phyloP scores from a whole-genome alignment of 2,329 filamentous ascomycete species.

The Thermothelomyces thermophilus region DNA sequence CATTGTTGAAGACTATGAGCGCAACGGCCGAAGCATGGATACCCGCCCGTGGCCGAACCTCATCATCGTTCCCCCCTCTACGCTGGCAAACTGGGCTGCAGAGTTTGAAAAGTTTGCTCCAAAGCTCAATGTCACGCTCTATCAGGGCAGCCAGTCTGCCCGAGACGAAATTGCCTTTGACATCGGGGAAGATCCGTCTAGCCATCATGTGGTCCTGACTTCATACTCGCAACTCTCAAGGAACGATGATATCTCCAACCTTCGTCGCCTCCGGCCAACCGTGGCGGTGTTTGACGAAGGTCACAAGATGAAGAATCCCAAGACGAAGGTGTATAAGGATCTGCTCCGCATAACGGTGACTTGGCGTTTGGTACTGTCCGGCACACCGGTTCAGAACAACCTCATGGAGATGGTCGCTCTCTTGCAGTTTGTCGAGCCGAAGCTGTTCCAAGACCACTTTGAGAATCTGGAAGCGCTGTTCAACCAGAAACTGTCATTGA shows the following conservation, averaged over 20 bases:
- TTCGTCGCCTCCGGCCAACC: slow-evolving; percentile 44
- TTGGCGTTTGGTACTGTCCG: slow-evolving; percentile 83
- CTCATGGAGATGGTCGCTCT: slow-evolving; percentile 85
- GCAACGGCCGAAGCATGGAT: slow-evolving; percentile 25
- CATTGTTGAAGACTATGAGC: slow-evolving; percentile 58
- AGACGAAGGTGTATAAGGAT: slow-evolving; percentile 73
- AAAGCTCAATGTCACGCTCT: slow-evolving; percentile 64
- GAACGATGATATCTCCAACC: slow-evolving; percentile 43
- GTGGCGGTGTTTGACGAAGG: slow-evolving; percentile 84
- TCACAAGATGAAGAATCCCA: slow-evolving; percentile 84
- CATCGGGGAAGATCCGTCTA: slow-evolving; percentile 56
- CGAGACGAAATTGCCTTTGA: slow-evolving; percentile 61
- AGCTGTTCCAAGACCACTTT: slow-evolving; percentile 69
- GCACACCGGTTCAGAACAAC: slow-evolving; percentile 92
- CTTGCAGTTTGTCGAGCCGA: slow-evolving; percentile 87
- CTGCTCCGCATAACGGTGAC: slow-evolving; percentile 68
- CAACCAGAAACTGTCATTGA: slow-evolving; percentile 81
- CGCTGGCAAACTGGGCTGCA: slow-evolving; percentile 89
- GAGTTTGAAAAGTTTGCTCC: slow-evolving; percentile 89
- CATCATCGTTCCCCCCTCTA: slow-evolving; percentile 86
- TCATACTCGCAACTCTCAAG: slow-evolving; percentile 55
- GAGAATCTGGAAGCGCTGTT: slow-evolving; percentile 83
- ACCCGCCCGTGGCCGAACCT: slow-evolving; percentile 62
- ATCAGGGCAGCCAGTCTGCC: slow-evolving; percentile 58
- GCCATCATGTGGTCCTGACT: slow-evolving; percentile 57